A percentile compares a stretch with the other conserved stretches of the same genome.
Conservation (phyloP, 2,329 filamentous ascomycete genomes). For the Botrytis cinerea region DNA sequence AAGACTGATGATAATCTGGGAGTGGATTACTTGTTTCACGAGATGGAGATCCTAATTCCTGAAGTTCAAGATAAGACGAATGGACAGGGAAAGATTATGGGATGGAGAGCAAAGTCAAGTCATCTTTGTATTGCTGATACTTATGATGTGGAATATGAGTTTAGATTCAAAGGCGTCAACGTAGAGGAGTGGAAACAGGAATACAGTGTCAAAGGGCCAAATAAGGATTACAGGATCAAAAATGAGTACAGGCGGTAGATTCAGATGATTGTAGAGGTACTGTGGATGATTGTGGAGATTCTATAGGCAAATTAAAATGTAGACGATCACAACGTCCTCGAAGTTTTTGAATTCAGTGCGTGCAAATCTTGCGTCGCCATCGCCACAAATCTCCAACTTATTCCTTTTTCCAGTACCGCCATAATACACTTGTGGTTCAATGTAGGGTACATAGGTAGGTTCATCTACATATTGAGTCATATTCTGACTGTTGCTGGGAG, state of each 20-base stretch:
- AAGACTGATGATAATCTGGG: conserved; percentile 56
- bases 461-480: neutral
- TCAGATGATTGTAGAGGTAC: neutral
- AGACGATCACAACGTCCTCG: neutral
- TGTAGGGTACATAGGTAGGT: neutral
- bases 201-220: conserved; percentile 69
- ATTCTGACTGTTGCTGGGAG: neutral
- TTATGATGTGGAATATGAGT: conserved; percentile 71
- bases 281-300: neutral
- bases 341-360: neutral
- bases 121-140: conserved; percentile 73
- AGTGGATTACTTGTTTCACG: conserved; percentile 75
- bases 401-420: neutral
- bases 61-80: conserved; percentile 37
- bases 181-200: conserved; percentile 59
- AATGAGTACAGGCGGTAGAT: conserved; percentile 49
- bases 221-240: conserved; percentile 69
- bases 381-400: neutral
- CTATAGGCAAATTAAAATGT: neutral
- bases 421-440: neutral
- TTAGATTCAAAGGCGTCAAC: conserved; percentile 60
- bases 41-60: conserved; percentile 59
- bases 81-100: neutral
- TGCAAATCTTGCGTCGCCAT: neutral
- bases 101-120: conserved; percentile 57